phyloP scores from a whole-genome alignment of 73 alveolate species.

The Symbiodinium pilosum region DNA sequence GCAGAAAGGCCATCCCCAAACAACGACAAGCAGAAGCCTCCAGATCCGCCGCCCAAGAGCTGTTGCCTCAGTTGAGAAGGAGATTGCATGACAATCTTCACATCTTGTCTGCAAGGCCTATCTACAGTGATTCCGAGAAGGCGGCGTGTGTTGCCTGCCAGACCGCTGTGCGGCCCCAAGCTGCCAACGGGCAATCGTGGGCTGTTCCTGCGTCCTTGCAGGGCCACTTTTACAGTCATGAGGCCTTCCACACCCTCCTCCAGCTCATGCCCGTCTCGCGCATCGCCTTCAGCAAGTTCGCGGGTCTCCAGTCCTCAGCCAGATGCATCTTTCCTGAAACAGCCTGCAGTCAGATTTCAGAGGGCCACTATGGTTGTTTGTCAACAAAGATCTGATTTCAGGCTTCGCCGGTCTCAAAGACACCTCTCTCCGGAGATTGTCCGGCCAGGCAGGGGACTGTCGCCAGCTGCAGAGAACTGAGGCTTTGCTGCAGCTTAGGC shows the following conservation, averaged over 20 bases:
- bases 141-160: background rate
- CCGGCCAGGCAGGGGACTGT: background rate
- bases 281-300: background rate
- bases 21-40: background rate
- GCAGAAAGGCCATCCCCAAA: background rate
- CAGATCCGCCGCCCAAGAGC: background rate
- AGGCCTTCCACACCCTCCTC: slow-evolving; percentile 1
- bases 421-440: background rate
- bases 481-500: background rate
- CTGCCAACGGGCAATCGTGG: background rate
- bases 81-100: background rate
- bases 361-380: too few species aligned
- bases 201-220: background rate
- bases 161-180: background rate
- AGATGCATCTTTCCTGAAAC: background rate
- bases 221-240: too few species aligned
- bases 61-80: background rate
- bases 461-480: too few species aligned
- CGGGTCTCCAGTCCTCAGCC: background rate
- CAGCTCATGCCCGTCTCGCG: slow-evolving; percentile 7
- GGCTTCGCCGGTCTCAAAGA: background rate
- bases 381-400: background rate
- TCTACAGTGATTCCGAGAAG: background rate
- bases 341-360: too few species aligned
- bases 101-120: background rate